Base-by-base conservation (phyloP, 257 asterid genomes). In the Nyctanthes arbortristis region DNA sequence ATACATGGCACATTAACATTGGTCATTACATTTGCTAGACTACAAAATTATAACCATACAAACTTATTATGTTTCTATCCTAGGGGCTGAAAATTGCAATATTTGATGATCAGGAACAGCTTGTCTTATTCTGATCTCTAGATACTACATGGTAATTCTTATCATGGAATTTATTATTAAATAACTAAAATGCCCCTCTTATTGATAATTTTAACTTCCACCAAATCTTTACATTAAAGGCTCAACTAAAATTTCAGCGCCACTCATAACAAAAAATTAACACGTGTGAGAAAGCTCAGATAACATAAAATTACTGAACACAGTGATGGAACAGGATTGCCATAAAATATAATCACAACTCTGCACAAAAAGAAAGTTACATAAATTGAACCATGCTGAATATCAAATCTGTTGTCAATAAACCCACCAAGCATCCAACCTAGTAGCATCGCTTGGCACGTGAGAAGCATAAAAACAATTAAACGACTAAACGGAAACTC, bases 381-480 rank as follows among this genome's bases (percentile, higher is more conserved):
- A 13, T 22, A 24, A 52, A 52, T 8, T 24, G 10, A 2, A 52
- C 4, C 24, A 24, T 10, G n/a, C 29, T 7, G 31, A 52, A 52
- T 29, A 2, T 52, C 29, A 52, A 8, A 52, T 24, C 30, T 52
- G 24, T n/a, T 52, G 59, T 52, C 14, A 24, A 52, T 52, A 4
- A 52, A 52, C 59, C 9, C 28, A 52, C 14, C 16, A 10, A 52
- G 10, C 59, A 52, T 12, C 59, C 59, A 22, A 18, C 29, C n/a
- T 52, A 24, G 59, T 6, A 52, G 24, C 16, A 22, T 13, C 59
- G 24, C 59, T 24, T 52, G 59, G 59, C 24, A 22, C 59, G 28
- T 52, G 59, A 52, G 30, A 22, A 20, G 30, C 59, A 52, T 16
- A 68, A 52, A 67, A 68, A 36, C 43, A 56, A 18, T 71, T 40